Conservation (phyloP, 1,284 basidiomycete species). For the Cutaneotrichosporon mucoides region DNA sequence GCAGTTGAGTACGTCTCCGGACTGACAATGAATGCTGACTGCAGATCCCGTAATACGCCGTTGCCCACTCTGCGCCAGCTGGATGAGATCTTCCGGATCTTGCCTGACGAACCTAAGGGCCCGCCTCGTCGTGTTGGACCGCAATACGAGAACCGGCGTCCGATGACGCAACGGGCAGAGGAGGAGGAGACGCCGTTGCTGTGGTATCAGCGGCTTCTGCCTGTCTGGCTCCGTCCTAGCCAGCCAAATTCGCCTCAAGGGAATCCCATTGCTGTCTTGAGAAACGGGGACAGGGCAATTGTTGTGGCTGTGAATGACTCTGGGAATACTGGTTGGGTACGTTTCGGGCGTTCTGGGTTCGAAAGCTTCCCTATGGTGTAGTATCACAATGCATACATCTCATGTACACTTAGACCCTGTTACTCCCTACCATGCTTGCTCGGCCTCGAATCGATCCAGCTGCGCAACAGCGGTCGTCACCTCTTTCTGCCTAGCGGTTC, state of each 20-base stretch:
- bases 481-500: slow-evolving; percentile 94
- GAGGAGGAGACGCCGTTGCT: neutral
- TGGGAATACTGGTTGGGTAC: slow-evolving; percentile 81
- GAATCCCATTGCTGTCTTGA: slow-evolving; percentile 64
- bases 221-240: neutral
- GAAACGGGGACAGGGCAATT: slow-evolving; percentile 77
- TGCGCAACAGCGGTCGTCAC: slow-evolving; percentile 74
- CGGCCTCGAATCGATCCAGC: slow-evolving; percentile 72
- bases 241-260: neutral
- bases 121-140: slow-evolving; percentile 41
- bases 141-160: slow-evolving; percentile 29
- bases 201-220: neutral
- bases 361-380: slow-evolving; percentile 67
- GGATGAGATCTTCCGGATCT: slow-evolving; percentile 34
- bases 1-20: slow-evolving; percentile 67
- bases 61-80: slow-evolving; percentile 44
- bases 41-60: slow-evolving; percentile 39
- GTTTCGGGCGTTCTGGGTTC: slow-evolving; percentile 83
- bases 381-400: neutral
- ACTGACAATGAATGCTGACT: neutral
- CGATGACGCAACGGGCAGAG: neutral
- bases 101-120: slow-evolving; percentile 38
- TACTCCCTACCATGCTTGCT: slow-evolving; percentile 40
- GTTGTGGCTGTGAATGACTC: slow-evolving; percentile 86
- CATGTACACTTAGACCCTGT: neutral